Evolutionary conservation across 2,329 filamentous ascomycete genomes (phyloP), one percentile per base, ranked within the genome.

Genomic region (Penicillium crustosum): DNA sequence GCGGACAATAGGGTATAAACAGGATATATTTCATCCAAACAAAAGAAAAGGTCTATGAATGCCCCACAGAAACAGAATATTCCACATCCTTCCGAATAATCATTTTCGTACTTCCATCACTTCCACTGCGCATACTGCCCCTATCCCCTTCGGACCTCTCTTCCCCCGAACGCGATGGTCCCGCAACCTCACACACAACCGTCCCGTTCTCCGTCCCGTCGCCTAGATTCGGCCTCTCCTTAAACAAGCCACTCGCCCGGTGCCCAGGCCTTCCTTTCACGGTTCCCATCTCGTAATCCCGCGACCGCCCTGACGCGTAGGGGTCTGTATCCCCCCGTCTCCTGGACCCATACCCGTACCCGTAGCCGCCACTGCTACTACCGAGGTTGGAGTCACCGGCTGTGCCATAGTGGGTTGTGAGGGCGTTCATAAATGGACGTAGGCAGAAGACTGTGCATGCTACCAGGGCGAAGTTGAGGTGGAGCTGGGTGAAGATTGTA

Each of bases 101-200:
- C 49, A 51, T 51, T 3, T 19, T 51, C n/a, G 36, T 51, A n/a
- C 49, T 51, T 15, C n/a, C 27, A 23, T 51, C 49, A n/a, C 49
- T 51, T 2, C 36, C 49, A 51, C 49, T 51, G 4, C 25, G 49
- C 19, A 6, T 42, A n/a, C 49, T 51, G 1, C 36, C 25, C 13
- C 36, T 12, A 7, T 51, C 49, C 9, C 12, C 36, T 10, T 31
- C 49, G 15, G 49, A 29, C 36, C 25, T 41, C 25, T 13, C 25
- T 15, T 51, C 36, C 3, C n/a, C n/a, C 5, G 17, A 23, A 25
- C 23, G 25, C 1, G 27, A 6, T 13, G 36, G 25, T 19, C 19
- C 49, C 3, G 13, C 8, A 42, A 19, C 49, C 25, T 51, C 25
- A 42, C 35, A 31, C 21, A 41, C 5, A n/a, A 42, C 49, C 6